A percentile compares a stretch with the other conserved stretches of the same genome.
Conservation (phyloP, 768 basidiomycete species). For the Tylopilus vinaceipallidus region DNA sequence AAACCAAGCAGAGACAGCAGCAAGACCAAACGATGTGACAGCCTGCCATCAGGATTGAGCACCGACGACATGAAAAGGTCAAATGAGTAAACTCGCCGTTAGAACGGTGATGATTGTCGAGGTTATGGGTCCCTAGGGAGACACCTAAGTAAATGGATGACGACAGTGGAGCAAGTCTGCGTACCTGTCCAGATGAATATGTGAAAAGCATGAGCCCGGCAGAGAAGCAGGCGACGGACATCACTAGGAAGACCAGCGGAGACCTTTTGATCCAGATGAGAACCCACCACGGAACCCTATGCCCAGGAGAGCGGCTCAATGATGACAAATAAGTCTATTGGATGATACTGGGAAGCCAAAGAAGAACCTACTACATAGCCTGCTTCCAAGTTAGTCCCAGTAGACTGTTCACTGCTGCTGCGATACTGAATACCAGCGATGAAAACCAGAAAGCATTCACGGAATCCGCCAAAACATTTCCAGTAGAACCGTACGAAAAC, state of each 20-base stretch:
- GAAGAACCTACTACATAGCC: slow-evolving; percentile 49
- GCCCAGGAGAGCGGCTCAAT: slow-evolving; percentile 49
- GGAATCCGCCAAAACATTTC: slow-evolving; percentile 36
- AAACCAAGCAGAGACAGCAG: slow-evolving; percentile 54
- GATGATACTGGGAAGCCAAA: slow-evolving; percentile 6
- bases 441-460: slow-evolving; percentile 57
- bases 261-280: slow-evolving; percentile 84
- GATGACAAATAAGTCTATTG: slow-evolving; percentile 19
- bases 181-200: slow-evolving; percentile 69
- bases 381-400: slow-evolving; percentile 56
- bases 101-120: slow-evolving; percentile 75
- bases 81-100: slow-evolving; percentile 38
- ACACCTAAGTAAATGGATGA: slow-evolving; percentile 15
- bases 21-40: slow-evolving; percentile 42
- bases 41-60: slow-evolving; percentile 22
- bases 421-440: slow-evolving; percentile 53
- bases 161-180: slow-evolving; percentile 25
- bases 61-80: neutral
- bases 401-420: slow-evolving; percentile 52
- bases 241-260: slow-evolving; percentile 77
- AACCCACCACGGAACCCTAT: slow-evolving; percentile 58
- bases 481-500: slow-evolving; percentile 39
- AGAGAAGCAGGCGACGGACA: slow-evolving; percentile 82
- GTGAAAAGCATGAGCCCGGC: slow-evolving; percentile 75
- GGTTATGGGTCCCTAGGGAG: slow-evolving; percentile 51